Conservation (phyloP, 2,329 filamentous ascomycete species). For the Rugonectria rugulosa region DNA sequence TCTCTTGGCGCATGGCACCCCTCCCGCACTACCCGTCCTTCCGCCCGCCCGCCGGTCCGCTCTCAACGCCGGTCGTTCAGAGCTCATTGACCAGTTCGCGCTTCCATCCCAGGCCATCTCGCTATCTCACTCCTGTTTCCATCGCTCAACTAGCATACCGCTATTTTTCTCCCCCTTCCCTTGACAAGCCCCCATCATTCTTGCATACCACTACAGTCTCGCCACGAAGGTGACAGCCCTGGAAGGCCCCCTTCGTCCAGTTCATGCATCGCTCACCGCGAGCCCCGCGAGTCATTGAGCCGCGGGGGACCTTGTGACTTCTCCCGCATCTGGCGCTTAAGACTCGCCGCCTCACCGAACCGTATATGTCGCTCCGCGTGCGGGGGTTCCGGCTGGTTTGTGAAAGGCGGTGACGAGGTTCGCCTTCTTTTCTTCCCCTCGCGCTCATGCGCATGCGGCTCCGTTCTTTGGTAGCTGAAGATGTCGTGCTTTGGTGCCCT, state of each 20-base stretch:
- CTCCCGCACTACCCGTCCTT: conserved; percentile 20
- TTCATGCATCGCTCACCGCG: conserved; percentile 15
- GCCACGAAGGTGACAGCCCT: too few species aligned
- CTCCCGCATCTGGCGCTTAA: conserved; percentile 6
- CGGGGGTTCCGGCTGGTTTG: conserved; percentile 5
- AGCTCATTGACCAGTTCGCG: neutral
- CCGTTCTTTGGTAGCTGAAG: neutral
- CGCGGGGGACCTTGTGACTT: conserved; percentile 6
- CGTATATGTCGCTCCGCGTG: neutral
- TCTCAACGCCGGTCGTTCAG: conserved; percentile 15
- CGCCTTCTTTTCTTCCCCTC: neutral
- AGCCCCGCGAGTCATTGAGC: conserved; percentile 18
- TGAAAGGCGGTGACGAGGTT: conserved; percentile 16
- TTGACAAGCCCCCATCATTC: neutral
- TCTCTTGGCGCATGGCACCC: conserved; percentile 12
- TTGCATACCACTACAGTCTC: conserved; percentile 10
- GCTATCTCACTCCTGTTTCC: neutral
- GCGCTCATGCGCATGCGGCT: neutral
- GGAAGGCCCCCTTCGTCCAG: conserved; percentile 2
- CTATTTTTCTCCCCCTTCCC: too few species aligned
- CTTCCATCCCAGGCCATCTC: neutral
- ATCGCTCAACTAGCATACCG: neutral
- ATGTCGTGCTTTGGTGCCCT: neutral
- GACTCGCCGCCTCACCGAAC: neutral
- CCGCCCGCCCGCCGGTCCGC: conserved; percentile 20